phyloP scores from a whole-genome alignment of 225 moss, liverwort and hornwort genomes.

The Lunularia cruciata region DNA sequence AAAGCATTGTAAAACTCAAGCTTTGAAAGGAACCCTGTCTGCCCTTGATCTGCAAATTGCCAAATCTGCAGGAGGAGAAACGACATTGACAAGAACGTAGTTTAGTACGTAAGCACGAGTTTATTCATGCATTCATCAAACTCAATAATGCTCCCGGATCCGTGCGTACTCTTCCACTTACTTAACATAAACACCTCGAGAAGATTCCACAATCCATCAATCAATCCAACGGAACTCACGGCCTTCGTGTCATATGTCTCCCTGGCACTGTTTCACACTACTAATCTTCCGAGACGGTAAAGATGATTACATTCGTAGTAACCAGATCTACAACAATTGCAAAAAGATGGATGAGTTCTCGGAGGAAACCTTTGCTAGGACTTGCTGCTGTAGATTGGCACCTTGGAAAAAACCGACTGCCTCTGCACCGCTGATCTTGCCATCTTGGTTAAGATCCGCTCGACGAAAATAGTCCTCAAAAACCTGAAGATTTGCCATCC shows the following conservation, averaged over 20 bases:
- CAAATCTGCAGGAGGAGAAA: conserved; percentile 70
- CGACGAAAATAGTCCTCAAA: conserved; percentile 88
- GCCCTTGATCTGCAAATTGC: conserved; percentile 91
- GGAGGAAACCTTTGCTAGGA: conserved; percentile 84
- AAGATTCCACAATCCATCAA: no score
- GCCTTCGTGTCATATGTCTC: no score
- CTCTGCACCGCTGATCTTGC: conserved; percentile 82
- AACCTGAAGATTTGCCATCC: conserved; percentile 73
- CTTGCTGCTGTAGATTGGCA: conserved; percentile 77
- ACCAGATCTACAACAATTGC: no score
- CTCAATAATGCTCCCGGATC: no score
- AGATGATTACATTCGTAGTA: no score
- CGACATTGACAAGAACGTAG: conserved; percentile 4
- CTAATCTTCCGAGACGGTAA: no score
- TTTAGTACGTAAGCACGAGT: neutral
- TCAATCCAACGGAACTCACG: no score
- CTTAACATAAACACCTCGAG: no score
- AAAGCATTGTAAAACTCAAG: conserved; percentile 90
- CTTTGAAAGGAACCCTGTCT: conserved; percentile 74
- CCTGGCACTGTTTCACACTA: no score
- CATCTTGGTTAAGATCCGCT: conserved; percentile 90
- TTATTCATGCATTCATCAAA: no score
- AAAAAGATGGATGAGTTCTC: no score
- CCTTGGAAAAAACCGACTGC: conserved; percentile 96
- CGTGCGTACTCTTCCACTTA: no score